Percentiles rank a stretch among this genome's conserved stretches.
These are phyloP conservation scores for Termitomyces sp. DNA, from an alignment of 768 basidiomycete genomes.

Conservation along the genomic window DNA sequence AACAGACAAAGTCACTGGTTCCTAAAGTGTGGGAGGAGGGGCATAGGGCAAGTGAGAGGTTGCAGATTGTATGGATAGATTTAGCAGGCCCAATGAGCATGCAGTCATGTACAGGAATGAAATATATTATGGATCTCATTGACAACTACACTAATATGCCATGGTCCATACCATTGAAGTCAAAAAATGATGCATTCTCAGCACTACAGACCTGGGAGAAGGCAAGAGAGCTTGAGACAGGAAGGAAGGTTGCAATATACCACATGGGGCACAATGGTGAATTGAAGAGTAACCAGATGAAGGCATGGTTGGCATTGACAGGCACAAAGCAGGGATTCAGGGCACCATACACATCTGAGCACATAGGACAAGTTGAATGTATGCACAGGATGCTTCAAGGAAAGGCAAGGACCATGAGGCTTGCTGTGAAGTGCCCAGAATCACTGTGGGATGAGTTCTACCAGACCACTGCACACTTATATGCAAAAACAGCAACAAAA, in stretches of 20 bases:
- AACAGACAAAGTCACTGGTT: too few species aligned
- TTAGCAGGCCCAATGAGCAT: conserved; percentile 13
- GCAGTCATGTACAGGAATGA: not conserved
- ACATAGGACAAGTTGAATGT: conserved; percentile 29
- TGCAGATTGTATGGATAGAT: conserved; percentile 11
- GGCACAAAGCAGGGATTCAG: conserved; percentile 17
- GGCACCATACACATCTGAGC: conserved; percentile 4
- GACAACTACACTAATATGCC: conserved; percentile 31
- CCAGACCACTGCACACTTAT: too few species aligned
- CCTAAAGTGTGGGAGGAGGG: too few species aligned
- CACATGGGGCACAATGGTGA: conserved; percentile 1
- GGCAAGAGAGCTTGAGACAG: conserved; percentile 13
- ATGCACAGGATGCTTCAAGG: conserved; percentile 13
- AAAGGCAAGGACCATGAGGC: conserved; percentile 21
- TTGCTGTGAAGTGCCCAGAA: conserved; percentile 16
- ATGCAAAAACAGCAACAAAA: too few species aligned
- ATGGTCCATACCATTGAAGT: conserved; percentile 27
- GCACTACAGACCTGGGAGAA: too few species aligned
- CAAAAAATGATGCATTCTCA: conserved; percentile 19
- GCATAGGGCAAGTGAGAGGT: conserved; percentile 29
- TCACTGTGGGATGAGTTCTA: conserved; percentile 22
- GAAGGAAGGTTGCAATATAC: conserved; percentile 10
- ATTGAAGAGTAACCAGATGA: conserved; percentile 8
- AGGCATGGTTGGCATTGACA: conserved; percentile 6
- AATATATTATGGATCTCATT: conserved; percentile 17